Evolutionary conservation across 495 filamentous ascomycete genomes (phyloP).

Genomic region (Trichocladium antarcticum): DNA sequence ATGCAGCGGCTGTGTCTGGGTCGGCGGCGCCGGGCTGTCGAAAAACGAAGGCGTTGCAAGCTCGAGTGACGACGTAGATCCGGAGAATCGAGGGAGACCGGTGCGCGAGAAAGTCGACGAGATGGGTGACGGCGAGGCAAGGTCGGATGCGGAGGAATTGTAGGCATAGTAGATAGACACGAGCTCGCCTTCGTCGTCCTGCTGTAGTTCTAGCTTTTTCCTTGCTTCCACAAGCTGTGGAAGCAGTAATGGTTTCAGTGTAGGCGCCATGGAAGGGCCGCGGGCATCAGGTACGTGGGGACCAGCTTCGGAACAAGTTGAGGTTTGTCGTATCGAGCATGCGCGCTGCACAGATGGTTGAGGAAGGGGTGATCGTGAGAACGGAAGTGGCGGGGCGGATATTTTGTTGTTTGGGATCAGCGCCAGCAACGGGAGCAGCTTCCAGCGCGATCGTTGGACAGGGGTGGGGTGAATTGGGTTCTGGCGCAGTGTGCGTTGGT

Average conservation of each 20-base stretch:
- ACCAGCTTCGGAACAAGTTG: not conserved
- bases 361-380: not conserved
- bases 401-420: slow-evolving; percentile 12
- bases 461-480: slow-evolving; percentile 8
- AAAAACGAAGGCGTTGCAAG: slow-evolving; percentile 27
- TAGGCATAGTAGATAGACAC: slow-evolving; percentile 23
- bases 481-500: slow-evolving; percentile 2
- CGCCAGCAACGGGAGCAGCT: slow-evolving; percentile 1
- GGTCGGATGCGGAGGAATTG: slow-evolving; percentile 47
- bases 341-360: not conserved
- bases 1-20: slow-evolving; percentile 30
- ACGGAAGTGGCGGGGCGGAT: slow-evolving; percentile 5
- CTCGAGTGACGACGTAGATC: slow-evolving; percentile 28
- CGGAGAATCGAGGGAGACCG: not conserved
- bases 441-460: slow-evolving; percentile 4
- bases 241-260: slow-evolving; percentile 40
- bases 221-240: slow-evolving; percentile 44
- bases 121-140: slow-evolving; percentile 48
- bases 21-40: slow-evolving; percentile 38
- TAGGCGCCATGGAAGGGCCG: slow-evolving; percentile 36
- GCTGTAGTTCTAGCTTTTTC: slow-evolving; percentile 30
- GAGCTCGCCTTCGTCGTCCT: slow-evolving; percentile 15
- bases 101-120: slow-evolving; percentile 51
- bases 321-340: not conserved
- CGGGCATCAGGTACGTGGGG: not conserved